Evolutionary conservation across 352 stramenopile species (phyloP), one percentile per base, ranked within the genome.

Genomic region (Globisporangium mamillatum): DNA sequence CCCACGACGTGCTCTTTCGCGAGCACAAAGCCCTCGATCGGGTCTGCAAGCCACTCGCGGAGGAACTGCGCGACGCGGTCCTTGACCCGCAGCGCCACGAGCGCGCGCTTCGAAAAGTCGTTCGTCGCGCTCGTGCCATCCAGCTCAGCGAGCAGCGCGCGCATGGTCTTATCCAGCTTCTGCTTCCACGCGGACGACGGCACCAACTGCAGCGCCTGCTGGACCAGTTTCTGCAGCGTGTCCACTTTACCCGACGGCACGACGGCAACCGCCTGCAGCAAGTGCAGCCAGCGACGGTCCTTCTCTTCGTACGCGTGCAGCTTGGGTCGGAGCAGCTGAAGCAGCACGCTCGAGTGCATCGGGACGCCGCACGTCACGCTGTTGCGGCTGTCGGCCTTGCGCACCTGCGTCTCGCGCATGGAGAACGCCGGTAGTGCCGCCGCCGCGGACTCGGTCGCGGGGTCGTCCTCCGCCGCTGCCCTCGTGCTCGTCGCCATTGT

Each of bases 1-100:
- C 84, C 84, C 0, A 93, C 77, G 27, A 94, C 81, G 68, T 91
- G 80, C 20, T 90, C 75, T 60, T 89, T 91, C 58, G 77, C 76
- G 24, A 92, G 63, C 38, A 91, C 81, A 62, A 86, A 88, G 2
- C 87, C 85, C 2, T 93, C 77, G 5, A 95, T 44, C 0, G 85
- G 85, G 55, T 95, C 79, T n/a, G 77, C 75, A 54, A 90, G 79
- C 85, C 83, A 93, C 60, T 74, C 72, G 24, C 85, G 83, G 48
- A 95, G 76, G 55, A 89, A 89, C n/a, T 74, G 69, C 41, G 84
- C 83, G 59, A 90, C 75, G 41, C 77, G 74, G 41, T 93, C 85
- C 70, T 95, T 95, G 6, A 95, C 63, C 46, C 79, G 73, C 63
- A 93, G 74, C 1, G 77, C 74, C 24, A 89, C 44, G 56, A 92